Percentiles rank a stretch among this genome's conserved stretches.
Conservation (phyloP, 495 filamentous ascomycete species). For the Parachaetomium inaequale region DNA sequence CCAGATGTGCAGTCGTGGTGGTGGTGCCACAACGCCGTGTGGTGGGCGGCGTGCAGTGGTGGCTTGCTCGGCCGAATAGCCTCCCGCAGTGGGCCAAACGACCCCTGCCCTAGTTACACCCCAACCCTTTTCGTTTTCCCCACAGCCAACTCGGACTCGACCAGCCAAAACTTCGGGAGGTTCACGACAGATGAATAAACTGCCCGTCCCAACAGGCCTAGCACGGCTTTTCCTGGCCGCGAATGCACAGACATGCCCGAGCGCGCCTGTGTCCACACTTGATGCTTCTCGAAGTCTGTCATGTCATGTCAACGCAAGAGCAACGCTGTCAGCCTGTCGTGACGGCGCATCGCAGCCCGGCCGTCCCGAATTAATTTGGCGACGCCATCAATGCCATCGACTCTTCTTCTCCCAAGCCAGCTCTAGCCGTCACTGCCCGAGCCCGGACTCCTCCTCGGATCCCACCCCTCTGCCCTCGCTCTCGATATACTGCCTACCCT, state of each 20-base stretch:
- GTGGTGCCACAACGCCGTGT: neutral
- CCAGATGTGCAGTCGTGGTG: conserved; percentile 1
- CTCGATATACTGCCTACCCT: conserved; percentile 12
- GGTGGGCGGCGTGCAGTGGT: conserved; percentile 10
- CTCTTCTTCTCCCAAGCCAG: conserved; percentile 24
- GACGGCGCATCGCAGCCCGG: conserved; percentile 34
- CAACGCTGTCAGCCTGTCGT: too few relatives aligned
- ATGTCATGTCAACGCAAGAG: neutral
- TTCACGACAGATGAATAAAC: conserved; percentile 28
- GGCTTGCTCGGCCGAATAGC: conserved; percentile 25
- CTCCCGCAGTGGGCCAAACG: conserved; percentile 5
- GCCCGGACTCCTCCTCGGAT: conserved; percentile 14
- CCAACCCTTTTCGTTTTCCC: conserved; percentile 10
- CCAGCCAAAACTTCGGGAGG: conserved; percentile 26
- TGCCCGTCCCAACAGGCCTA: conserved; percentile 11
- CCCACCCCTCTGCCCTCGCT: neutral
- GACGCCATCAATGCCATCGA: conserved; percentile 26
- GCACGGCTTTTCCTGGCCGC: conserved; percentile 13
- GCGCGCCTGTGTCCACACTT: neutral
- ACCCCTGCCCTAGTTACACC: neutral
- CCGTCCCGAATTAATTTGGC: conserved; percentile 31
- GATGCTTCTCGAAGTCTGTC: neutral
- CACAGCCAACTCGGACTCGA: conserved; percentile 20
- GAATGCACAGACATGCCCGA: conserved; percentile 14
- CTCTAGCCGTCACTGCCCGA: conserved; percentile 27